These are phyloP conservation scores for Senna tora DNA, from an alignment of 306 rosid genomes.

Conservation along the genomic window DNA sequence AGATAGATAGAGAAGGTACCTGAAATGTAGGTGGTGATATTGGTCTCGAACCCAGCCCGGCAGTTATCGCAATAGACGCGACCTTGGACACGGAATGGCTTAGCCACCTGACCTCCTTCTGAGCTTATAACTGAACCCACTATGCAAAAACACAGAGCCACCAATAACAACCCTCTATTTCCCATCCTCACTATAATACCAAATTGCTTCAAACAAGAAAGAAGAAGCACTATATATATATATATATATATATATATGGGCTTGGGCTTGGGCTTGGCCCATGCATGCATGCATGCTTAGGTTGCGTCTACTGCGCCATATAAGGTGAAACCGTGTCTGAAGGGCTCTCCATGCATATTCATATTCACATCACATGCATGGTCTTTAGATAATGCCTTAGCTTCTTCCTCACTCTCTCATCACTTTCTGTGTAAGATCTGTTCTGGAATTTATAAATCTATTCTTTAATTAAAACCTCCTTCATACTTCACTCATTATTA, in stretches of 20 bases:
- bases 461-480: too few species aligned
- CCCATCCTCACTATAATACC: too few species aligned
- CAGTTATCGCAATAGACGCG: conserved; percentile 80
- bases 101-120: not conserved
- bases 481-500: too few species aligned
- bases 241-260: too few species aligned
- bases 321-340: not conserved
- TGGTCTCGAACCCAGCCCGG: conserved; percentile 79
- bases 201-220: not conserved
- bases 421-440: not conserved
- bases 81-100: conserved; percentile 48
- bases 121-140: conserved; percentile 28
- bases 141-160: conserved; percentile 39
- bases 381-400: not conserved
- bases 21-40: conserved; percentile 51
- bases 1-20: conserved; percentile 14
- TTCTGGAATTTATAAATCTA: not conserved
- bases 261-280: too few species aligned
- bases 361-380: not conserved
- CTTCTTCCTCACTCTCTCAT: not conserved
- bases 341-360: not conserved
- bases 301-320: conserved; percentile 21
- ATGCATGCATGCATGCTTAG: too few species aligned
- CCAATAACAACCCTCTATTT: conserved; percentile 28
- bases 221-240: too few species aligned